Percentiles rank a stretch among this genome's conserved stretches.
phyloP scores from a whole-genome alignment of 2,329 filamentous ascomycete genomes.

The Aspergillus candidus region DNA sequence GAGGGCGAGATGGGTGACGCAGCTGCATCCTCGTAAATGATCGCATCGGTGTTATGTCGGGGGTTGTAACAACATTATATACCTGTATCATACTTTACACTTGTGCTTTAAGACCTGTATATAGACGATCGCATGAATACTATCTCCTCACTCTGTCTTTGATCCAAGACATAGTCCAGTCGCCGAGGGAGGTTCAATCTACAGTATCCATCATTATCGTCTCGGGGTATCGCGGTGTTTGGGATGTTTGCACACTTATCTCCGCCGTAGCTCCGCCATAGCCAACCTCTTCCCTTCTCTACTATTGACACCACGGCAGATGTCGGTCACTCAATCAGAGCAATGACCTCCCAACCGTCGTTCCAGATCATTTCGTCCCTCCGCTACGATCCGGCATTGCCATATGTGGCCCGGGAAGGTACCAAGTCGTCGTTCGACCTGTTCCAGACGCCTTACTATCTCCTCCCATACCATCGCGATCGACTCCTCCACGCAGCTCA shows the following conservation, averaged over 20 bases:
- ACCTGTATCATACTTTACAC: too few species aligned
- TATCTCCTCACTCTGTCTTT: background rate
- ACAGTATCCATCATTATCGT: too few species aligned
- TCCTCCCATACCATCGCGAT: conserved; percentile 71
- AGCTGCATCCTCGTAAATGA: too few species aligned
- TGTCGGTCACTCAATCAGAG: conserved; percentile 1
- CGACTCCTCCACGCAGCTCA: conserved; percentile 60
- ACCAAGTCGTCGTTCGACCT: conserved; percentile 33
- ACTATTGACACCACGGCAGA: background rate
- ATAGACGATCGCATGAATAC: too few species aligned
- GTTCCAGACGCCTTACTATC: conserved; percentile 62
- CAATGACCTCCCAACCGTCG: conserved; percentile 15
- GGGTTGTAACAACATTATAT: too few species aligned
- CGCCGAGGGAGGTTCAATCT: too few species aligned
- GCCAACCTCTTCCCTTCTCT: conserved; percentile 5
- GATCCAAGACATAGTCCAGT: too few species aligned
- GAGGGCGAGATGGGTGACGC: too few species aligned
- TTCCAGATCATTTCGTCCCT: conserved; percentile 66
- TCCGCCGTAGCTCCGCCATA: conserved; percentile 17
- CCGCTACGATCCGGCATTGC: conserved; percentile 61
- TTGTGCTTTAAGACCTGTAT: too few species aligned
- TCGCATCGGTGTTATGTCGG: conserved; percentile 3
- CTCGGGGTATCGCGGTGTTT: background rate
- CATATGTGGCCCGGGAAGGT: conserved; percentile 23
- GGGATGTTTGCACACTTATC: conserved; percentile 11